These are phyloP conservation scores for Paraphoma sp. DNA, from an alignment of 2,329 filamentous ascomycete species.

Conservation along the genomic window DNA sequence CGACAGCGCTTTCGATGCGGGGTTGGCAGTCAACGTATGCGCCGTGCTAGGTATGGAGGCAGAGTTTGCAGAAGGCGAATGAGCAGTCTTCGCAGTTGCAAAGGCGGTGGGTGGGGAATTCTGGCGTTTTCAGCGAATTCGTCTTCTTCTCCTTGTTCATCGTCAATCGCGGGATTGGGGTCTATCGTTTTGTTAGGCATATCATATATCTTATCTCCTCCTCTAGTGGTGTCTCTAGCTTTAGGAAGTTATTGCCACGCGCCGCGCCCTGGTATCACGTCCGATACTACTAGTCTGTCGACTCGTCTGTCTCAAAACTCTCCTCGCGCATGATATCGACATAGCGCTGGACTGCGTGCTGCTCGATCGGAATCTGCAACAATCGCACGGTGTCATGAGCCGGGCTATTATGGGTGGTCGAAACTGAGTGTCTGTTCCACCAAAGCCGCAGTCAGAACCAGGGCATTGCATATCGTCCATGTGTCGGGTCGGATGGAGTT, in stretches of 20 bases:
- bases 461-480: background rate
- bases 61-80: background rate
- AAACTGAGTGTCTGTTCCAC: background rate
- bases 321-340: slow-evolving; percentile 6
- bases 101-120: background rate
- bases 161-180: background rate
- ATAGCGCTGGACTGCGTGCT: slow-evolving; percentile 1
- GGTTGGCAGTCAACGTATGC: background rate
- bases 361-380: background rate
- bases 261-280: background rate
- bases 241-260: background rate
- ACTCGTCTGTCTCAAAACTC: background rate
- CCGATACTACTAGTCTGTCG: background rate
- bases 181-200: background rate
- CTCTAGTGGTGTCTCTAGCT: background rate
- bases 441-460: background rate
- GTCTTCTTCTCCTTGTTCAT: background rate
- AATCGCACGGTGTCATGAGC: background rate
- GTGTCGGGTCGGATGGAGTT: background rate
- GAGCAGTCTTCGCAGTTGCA: background rate
- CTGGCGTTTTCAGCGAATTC: background rate
- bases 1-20: background rate
- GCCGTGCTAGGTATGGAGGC: background rate
- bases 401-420: background rate
- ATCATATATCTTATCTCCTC: background rate